Evolutionary conservation across 108 stramenopile genomes (phyloP).

Genomic region (Stephanodiscus minutulus): DNA sequence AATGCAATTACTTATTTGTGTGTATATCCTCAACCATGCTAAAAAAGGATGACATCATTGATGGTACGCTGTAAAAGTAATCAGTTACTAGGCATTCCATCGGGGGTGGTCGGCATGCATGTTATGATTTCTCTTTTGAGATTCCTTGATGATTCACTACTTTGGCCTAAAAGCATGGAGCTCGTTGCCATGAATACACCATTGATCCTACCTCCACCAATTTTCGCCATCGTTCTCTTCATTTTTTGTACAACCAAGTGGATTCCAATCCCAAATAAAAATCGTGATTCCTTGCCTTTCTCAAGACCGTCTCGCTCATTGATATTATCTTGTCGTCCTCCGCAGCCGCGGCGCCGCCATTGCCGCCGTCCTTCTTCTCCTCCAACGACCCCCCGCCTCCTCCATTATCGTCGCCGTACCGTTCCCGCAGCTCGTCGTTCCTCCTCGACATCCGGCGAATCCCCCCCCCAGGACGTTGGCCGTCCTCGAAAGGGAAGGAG

Average conservation of each 20-base stretch:
- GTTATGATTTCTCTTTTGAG: too few species aligned
- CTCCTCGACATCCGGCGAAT: constrained; percentile 66
- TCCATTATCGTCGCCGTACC: constrained; percentile 11
- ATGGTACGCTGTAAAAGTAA: not conserved
- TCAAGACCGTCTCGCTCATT: constrained; percentile 53
- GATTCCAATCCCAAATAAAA: constrained; percentile 87
- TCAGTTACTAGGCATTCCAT: not conserved
- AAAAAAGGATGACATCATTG: not conserved
- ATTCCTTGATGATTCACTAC: not conserved
- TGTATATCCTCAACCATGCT: too few species aligned
- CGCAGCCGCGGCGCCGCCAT: not conserved
- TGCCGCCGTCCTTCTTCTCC: not conserved
- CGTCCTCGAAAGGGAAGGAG: too few species aligned
- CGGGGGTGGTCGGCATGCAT: too few species aligned
- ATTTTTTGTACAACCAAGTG: constrained; percentile 67
- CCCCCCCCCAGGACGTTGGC: too few species aligned
- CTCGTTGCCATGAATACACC: not conserved
- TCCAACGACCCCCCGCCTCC: not conserved
- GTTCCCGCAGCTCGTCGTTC: constrained; percentile 49
- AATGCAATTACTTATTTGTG: too few species aligned
- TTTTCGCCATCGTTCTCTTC: not conserved
- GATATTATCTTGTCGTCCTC: constrained; percentile 9
- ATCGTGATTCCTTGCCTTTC: constrained; percentile 65
- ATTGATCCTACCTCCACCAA: not conserved
- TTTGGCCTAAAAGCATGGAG: not conserved